Percentiles rank a stretch among this genome's conserved stretches.
Conservation (phyloP, 495 filamentous ascomycete genomes). For the Cercophora scortea region DNA sequence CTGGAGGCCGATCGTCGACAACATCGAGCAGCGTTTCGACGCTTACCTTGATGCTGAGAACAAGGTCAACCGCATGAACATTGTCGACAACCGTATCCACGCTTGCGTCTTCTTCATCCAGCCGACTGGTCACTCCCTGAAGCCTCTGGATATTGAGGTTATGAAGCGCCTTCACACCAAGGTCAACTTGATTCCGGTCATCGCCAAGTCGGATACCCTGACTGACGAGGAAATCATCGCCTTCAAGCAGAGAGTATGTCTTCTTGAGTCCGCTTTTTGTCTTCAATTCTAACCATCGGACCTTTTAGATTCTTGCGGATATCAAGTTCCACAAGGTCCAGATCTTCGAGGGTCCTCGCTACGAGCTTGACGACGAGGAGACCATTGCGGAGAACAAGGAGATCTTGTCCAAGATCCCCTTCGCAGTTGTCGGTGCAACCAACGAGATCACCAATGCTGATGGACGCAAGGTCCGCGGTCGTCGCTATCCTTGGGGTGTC, state of each 20-base stretch:
- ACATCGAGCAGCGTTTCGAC: conserved; percentile 98
- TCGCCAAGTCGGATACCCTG: conserved; percentile 95
- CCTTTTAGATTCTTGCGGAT: conserved; percentile 80
- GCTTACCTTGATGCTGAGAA: conserved; percentile 98
- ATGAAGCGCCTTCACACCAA: conserved; percentile 99
- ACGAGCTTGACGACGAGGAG: conserved; percentile 98
- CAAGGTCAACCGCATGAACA: conserved; percentile 99
- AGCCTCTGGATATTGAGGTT: conserved; percentile 97
- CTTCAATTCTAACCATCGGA: conserved; percentile 8
- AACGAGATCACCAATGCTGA: conserved; percentile 83
- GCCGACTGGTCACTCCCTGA: conserved; percentile 97
- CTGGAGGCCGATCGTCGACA: conserved; percentile 97
- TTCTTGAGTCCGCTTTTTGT: background rate
- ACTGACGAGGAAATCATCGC: conserved; percentile 90
- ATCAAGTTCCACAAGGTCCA: conserved; percentile 94
- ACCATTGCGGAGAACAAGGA: conserved; percentile 99
- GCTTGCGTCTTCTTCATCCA: conserved; percentile 99
- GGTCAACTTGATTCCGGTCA: conserved; percentile 98
- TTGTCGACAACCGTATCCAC: conserved; percentile 96
- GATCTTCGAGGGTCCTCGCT: conserved; percentile 97
- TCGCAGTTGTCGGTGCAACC: conserved; percentile 95
- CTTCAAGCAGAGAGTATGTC: conserved; percentile 89
- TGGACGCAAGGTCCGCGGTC: conserved; percentile 91
- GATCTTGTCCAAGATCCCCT: conserved; percentile 99
- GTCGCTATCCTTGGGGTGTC: conserved; percentile 95